A percentile compares a stretch with the other conserved stretches of the same genome.
phyloP scores from a whole-genome alignment of 2,329 filamentous ascomycete genomes.

The Scedosporium boydii region DNA sequence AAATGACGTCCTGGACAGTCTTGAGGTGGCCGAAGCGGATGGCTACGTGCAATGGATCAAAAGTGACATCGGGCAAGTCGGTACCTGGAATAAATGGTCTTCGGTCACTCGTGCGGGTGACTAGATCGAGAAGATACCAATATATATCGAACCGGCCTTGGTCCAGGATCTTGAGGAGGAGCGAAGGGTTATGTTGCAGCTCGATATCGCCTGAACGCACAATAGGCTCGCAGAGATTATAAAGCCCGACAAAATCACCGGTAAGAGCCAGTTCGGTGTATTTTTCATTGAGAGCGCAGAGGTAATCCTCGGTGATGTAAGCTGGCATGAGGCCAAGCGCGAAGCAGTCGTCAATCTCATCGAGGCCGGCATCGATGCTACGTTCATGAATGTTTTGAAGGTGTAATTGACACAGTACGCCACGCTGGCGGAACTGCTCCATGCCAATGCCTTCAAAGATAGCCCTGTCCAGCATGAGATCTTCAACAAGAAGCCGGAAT shows the following conservation, averaged over 20 bases:
- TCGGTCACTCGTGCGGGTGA: conserved; percentile 15
- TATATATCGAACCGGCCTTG: conserved; percentile 15
- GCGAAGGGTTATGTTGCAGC: conserved; percentile 12
- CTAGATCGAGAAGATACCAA: conserved; percentile 17
- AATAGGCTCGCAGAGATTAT: conserved; percentile 18
- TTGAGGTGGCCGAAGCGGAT: conserved; percentile 17
- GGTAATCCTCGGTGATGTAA: conserved; percentile 9
- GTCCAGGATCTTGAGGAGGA: conserved; percentile 18
- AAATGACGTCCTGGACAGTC: conserved; percentile 11
- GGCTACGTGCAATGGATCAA: conserved; percentile 18
- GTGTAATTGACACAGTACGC: conserved; percentile 11
- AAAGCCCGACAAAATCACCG: conserved; percentile 15
- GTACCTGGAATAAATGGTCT: conserved; percentile 6
- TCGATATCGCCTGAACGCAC: conserved; percentile 17
- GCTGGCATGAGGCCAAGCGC: conserved; percentile 15
- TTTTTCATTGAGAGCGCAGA: conserved; percentile 13
- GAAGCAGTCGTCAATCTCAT: conserved; percentile 19
- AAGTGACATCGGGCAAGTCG: conserved; percentile 16
- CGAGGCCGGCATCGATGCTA: conserved; percentile 16
- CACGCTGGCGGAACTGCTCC: conserved; percentile 11
- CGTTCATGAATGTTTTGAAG: conserved; percentile 19
- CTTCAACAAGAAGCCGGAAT: conserved; percentile 17
- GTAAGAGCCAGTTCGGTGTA: conserved; percentile 15
- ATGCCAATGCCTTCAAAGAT: conserved; percentile 18
- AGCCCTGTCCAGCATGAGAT: conserved; percentile 17